A percentile compares a stretch with the other conserved stretches of the same genome.
phyloP scores from a whole-genome alignment of 228 moss, liverwort and hornwort genomes.

The Sphagnum fallax region DNA sequence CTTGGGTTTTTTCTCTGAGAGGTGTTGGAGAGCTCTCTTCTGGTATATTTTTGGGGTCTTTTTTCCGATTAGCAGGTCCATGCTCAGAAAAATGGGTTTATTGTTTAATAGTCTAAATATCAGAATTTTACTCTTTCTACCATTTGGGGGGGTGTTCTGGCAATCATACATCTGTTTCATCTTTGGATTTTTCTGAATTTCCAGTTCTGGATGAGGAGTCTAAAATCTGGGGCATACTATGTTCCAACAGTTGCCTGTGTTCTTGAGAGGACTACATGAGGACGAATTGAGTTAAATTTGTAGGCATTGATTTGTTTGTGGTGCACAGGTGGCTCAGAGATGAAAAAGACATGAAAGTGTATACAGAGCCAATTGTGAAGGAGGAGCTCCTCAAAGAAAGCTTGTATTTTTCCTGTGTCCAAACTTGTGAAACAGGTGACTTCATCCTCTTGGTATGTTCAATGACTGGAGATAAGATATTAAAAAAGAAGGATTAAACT shows the following conservation, averaged over 20 bases:
- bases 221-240: background rate
- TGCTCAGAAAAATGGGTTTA: no score
- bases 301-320: slow-evolving; percentile 1
- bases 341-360: slow-evolving; percentile 55
- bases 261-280: background rate
- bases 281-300: background rate
- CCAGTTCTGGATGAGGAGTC: no score
- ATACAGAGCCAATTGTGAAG: slow-evolving; percentile 56
- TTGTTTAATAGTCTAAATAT: no score
- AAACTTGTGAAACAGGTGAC: slow-evolving; percentile 58
- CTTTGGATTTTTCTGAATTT: background rate
- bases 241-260: background rate
- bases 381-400: slow-evolving; percentile 57
- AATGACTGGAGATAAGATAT: no score
- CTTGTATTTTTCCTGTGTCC: slow-evolving; percentile 48
- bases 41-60: background rate
- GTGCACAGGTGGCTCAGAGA: slow-evolving; percentile 77
- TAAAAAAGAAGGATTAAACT: no score
- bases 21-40: background rate
- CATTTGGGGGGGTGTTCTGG: background rate
- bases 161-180: background rate
- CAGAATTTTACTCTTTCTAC: no score
- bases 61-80: no score
- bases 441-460: background rate
- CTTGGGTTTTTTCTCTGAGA: background rate